Conservation (phyloP, 139 green algal genomes). For the Zygnema circumcarinatum region DNA sequence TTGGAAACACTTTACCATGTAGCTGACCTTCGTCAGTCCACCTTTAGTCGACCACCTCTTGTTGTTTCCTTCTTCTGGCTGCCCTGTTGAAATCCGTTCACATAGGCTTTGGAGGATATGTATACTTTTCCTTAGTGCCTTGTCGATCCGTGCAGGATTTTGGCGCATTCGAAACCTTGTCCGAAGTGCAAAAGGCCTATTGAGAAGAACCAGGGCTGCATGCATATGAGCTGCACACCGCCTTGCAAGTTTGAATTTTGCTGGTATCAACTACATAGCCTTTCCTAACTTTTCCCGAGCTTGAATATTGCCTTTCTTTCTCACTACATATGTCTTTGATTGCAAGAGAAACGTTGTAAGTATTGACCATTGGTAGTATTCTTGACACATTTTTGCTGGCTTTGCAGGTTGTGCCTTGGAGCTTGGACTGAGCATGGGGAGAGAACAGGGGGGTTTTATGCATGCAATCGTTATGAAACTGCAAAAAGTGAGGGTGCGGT, state of each 20-base stretch:
- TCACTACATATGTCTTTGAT: too few relatives aligned
- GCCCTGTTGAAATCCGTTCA: too few relatives aligned
- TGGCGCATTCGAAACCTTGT: slow-evolving; percentile 86
- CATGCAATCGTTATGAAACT: slow-evolving; percentile 91
- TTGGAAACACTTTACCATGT: too few relatives aligned
- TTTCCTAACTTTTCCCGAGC: background rate
- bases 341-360: too few relatives aligned
- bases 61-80: too few relatives aligned
- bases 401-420: slow-evolving; percentile 71
- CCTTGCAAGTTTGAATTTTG: slow-evolving; percentile 77
- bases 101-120: too few relatives aligned
- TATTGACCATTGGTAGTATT: too few relatives aligned
- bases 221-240: slow-evolving; percentile 87
- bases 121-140: too few relatives aligned
- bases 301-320: too few relatives aligned
- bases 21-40: too few relatives aligned
- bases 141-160: slow-evolving; percentile 72
- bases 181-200: slow-evolving; percentile 86
- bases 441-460: slow-evolving; percentile 94
- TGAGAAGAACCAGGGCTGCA: slow-evolving; percentile 88
- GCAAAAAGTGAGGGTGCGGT: slow-evolving; percentile 76
- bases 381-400: background rate
- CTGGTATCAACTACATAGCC: slow-evolving; percentile 67
- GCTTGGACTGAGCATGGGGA: slow-evolving; percentile 93
- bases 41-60: too few relatives aligned